Base-by-base conservation (phyloP, 371 early-diverging fungal genomes). In the Saksenaea vasiformis region DNA sequence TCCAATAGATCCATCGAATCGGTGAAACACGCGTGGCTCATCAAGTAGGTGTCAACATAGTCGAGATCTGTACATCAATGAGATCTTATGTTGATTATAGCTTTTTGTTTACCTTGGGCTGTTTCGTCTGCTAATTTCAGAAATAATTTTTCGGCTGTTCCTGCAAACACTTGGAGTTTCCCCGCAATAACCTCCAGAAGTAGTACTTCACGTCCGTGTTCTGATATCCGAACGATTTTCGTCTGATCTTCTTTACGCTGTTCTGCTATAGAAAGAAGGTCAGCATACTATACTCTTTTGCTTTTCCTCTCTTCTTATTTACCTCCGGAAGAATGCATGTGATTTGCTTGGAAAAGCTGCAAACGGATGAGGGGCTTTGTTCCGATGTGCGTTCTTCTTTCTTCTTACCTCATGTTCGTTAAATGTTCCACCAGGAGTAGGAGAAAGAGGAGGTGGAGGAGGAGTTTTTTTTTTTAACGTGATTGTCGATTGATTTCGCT, bases 1-100 rank as follows among this genome's bases (percentile, higher is more conserved):
- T 80, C 80, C 26, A 90, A 54, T 10, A 90, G 53, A 13, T 83
- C 78, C 37, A 75, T 67, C 0, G 88, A 79, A 5, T 76, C 62
- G n/a, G 80, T 84, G 64, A 87, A 91, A 55, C 80, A 79, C 11
- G 78, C 59, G 58, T 89, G 86, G 7, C 76, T 81, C 44, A 80
- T 67, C 15, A 91, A 15, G 54, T 83, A 87, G 9, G 72, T 76
- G 60, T 87, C 90, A 11, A 90, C 77, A 68, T 81, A 90, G n/a
- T 89, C 87, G 41, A 74, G 55, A 54, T 89, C 86, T 85, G 53
- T 31, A 34, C 56, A 13, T 37, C 2, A 54, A 60, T n/a, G 43
- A 11, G 24, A 47, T 36, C 11, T 1, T 1, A 54, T 17, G 65
- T 54, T 26, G 44, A 39, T 8, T 17, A 34, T 17, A 24, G 34